Base-by-base conservation (phyloP, 768 basidiomycete species). In the Tephrocybe sp. region DNA sequence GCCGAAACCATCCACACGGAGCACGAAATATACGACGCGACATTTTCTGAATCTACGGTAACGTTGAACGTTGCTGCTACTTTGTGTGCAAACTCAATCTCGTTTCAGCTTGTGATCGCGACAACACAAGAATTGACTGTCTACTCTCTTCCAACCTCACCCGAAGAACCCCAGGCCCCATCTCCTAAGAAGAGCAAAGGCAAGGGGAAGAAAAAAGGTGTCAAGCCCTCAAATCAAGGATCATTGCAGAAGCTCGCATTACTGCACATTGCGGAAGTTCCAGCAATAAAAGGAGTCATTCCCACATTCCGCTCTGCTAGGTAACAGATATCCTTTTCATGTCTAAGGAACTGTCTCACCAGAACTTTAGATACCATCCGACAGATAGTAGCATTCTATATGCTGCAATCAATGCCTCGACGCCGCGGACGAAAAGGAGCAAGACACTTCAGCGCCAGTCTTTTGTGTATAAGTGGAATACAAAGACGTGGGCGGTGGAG, bases 21-120 rank as follows among this genome's bases (percentile, higher is more conserved):
- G 11, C 85, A 84, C 39, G 93, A 97, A 65, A 83, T 98, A 38
- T 95, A 91, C 51, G 94, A 95, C 59, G 83, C 81, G 15, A 78
- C 90, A 6, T 89, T 97, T 72, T 86, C 86, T 22, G 68, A 74
- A 4, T 74, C 77, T 10, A 79, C 75, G 18, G 90, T 90, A 61
- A 50, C 74, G n/a, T 65, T 15, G 9, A 23, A 37, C 45, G 16
- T 42, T n/a, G n/a, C n/a, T n/a, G n/a, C n/a, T n/a, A n/a, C n/a
- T n/a, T n/a, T n/a, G n/a, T n/a, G 29, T 30, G n/a, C 24, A 5
- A 19, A 38, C 16, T 49, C 13, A 46, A 16, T n/a, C 15, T 15
- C 1, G 21, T 42, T 27, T 10, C 45, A 91, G 89, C 64, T 91
- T 19, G 74, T 88, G 36, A 62, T 91, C 18, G 79, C 79, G 2